Percentiles rank a stretch among this genome's conserved stretches.
phyloP scores from a whole-genome alignment of 1,139 yeast genomes.

The Magnusiomyces tetraspermus region DNA sequence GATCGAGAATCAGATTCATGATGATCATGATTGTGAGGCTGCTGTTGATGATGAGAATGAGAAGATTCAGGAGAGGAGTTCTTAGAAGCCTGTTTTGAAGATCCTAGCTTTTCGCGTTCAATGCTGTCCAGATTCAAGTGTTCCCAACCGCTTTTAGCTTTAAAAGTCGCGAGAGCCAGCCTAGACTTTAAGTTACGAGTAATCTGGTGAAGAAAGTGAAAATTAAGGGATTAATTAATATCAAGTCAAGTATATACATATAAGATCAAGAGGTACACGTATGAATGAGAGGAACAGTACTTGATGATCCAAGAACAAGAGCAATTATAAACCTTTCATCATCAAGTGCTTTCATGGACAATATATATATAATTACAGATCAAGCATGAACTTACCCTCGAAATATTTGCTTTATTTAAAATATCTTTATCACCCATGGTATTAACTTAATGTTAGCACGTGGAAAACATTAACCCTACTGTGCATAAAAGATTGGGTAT shows the following conservation, averaged over 20 bases:
- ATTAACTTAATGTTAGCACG: neutral
- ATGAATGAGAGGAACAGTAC: no score
- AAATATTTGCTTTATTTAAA: conserved; percentile 3
- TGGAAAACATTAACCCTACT: no score
- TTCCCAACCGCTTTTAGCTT: conserved; percentile 5
- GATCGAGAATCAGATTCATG: neutral
- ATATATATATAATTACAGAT: no score
- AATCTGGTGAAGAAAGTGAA: neutral
- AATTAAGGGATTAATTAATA: neutral
- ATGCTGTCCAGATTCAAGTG: neutral
- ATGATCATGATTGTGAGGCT: neutral
- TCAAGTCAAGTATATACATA: no score
- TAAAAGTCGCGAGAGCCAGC: conserved; percentile 5
- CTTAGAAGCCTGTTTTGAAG: neutral
- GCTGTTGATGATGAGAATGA: neutral
- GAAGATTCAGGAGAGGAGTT: neutral
- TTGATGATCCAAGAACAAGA: no score
- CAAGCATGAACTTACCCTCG: neutral
- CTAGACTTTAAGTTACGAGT: conserved; percentile 4
- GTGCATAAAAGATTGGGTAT: no score
- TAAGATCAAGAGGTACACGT: no score
- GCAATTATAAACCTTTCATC: no score
- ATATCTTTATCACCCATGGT: conserved; percentile 1
- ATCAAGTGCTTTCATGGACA: neutral
- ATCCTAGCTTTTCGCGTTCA: conserved; percentile 1